Evolutionary conservation across 495 filamentous ascomycete species (phyloP), one percentile per base, ranked within the genome.

Genomic region (Mycothermus thermophilus): DNA sequence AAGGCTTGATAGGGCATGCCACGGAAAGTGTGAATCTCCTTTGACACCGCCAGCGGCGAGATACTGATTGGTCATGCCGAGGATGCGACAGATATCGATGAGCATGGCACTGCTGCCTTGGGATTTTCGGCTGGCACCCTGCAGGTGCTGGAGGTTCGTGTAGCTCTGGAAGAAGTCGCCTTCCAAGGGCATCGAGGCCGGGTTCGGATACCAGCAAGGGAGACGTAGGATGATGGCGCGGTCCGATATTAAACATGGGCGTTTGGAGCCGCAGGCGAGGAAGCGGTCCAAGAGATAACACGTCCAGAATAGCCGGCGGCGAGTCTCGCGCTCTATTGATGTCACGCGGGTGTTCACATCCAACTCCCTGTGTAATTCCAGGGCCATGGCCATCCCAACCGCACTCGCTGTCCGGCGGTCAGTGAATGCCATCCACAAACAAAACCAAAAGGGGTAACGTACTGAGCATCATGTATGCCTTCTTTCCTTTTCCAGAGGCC

Each of bases 1-100:
- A 1, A 88, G 64, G 44, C 78, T 86, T 6, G 82, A 87, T 15
- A 83, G 65, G 3, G 82, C 71, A 50, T 92, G 82, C 83, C 83
- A 92, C 11, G 83, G 82, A 44, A 88, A 88, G 47, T 87, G 81
- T 0, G 80, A 83, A 48, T 92, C 83, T 29, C 80, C 81, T 51
- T 86, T 88, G 33, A 86, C 81, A 16, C 83, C 83, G 5, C 83
- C 83, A 9, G 80, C 78, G 9, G 81, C 79, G 27, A 88, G 65
- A 54, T 92, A 92, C 40, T 77, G 73, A 41, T 85, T 85, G 1
- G 83, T 85, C n/a, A 75, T 74, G 13, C 83, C 82, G 6, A 92
- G 62, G 18, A 88, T 81, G 12, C 81, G 75, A 12, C 72, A 76
- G 38, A 92, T 85, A 47, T 86, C 82, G 44, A 87, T 83, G 27